A percentile compares a stretch with the other conserved stretches of the same genome.
These are phyloP conservation scores for Lactarius hatsudake DNA, from an alignment of 768 basidiomycete species.

Conservation along the genomic window DNA sequence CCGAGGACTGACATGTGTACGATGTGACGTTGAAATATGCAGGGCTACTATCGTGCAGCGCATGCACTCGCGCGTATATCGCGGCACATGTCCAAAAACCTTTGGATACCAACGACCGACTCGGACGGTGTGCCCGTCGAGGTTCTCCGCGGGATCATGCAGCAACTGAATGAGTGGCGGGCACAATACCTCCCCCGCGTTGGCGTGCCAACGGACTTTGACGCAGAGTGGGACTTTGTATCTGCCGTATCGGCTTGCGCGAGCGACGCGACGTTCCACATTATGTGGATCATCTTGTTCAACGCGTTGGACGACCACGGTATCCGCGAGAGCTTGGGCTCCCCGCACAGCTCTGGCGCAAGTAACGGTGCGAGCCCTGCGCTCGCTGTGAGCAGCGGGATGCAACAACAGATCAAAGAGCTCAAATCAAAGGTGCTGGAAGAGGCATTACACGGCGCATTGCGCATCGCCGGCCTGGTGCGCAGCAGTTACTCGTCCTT, in stretches of 20 bases:
- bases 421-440: constrained; percentile 69
- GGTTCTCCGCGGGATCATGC: constrained; percentile 54
- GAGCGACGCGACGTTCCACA: constrained; percentile 86
- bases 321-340: constrained; percentile 63
- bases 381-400: constrained; percentile 38
- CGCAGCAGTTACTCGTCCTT: no score
- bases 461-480: constrained; percentile 87
- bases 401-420: constrained; percentile 50
- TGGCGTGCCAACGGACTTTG: constrained; percentile 84
- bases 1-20: constrained; percentile 15
- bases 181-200: constrained; percentile 72
- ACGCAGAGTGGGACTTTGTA: constrained; percentile 88
- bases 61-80: constrained; percentile 82
- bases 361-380: constrained; percentile 32
- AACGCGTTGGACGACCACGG: constrained; percentile 84
- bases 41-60: constrained; percentile 84
- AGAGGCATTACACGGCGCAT: constrained; percentile 80
- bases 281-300: constrained; percentile 86
- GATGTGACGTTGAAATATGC: constrained; percentile 23
- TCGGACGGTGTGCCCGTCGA: constrained; percentile 74
- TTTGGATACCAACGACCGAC: constrained; percentile 79
- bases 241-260: constrained; percentile 71
- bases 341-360: constrained; percentile 38
- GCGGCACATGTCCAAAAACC: constrained; percentile 73
- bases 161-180: constrained; percentile 66